These are phyloP conservation scores for Syzygium syzygioides DNA, from an alignment of 441 rosid genomes.

Conservation along the genomic window DNA sequence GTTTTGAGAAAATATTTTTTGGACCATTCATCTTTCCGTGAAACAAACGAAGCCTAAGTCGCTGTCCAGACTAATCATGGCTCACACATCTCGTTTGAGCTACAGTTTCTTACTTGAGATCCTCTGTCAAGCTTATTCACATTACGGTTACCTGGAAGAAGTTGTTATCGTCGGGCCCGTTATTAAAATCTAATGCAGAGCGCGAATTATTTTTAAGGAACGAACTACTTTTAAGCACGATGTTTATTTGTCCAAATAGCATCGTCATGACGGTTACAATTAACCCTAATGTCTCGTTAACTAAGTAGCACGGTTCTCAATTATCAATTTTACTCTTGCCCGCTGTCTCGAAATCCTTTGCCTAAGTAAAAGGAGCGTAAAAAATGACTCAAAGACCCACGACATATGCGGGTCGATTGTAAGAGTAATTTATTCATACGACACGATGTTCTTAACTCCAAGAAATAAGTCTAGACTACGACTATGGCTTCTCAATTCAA, in stretches of 20 bases:
- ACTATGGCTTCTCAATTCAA: not conserved
- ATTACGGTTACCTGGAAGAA: not conserved
- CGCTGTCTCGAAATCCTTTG: not conserved
- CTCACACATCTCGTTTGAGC: not conserved
- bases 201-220: too few relatives aligned
- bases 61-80: not conserved
- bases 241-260: not conserved
- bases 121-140: not conserved
- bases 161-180: not conserved
- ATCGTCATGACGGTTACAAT: not conserved
- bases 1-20: not conserved
- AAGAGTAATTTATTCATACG: not conserved
- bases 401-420: not conserved
- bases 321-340: not conserved
- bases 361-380: not conserved
- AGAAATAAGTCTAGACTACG: not conserved
- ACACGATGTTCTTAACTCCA: not conserved
- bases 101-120: not conserved
- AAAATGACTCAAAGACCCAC: not conserved
- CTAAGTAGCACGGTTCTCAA: not conserved
- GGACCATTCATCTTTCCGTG: accelerated
- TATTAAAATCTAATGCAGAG: not conserved
- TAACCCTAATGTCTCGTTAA: not conserved
- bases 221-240: not conserved
- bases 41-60: not conserved